Percentiles rank a stretch among this genome's conserved stretches.
phyloP scores from a whole-genome alignment of 805 yeast species.

The Priceomyces medius region DNA sequence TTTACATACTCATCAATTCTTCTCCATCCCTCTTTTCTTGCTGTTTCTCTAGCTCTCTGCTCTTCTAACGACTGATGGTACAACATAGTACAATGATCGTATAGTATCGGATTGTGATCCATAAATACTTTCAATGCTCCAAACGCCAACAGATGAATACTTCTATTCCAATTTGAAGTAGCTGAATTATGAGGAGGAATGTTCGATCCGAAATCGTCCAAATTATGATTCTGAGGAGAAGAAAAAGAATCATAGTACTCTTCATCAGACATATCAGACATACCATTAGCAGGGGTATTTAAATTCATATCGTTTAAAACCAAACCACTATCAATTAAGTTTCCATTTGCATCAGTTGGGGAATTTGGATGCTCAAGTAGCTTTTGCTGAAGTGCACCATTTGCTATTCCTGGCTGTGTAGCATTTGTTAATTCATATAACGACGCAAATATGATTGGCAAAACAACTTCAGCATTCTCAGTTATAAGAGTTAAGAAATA shows the following conservation, averaged over 20 bases:
- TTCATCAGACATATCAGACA: constrained; percentile 41
- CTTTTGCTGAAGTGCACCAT: constrained; percentile 40
- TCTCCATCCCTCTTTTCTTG: constrained; percentile 70
- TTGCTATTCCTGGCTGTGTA: constrained; percentile 44
- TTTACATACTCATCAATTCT: constrained; percentile 61
- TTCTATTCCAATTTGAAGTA: constrained; percentile 84
- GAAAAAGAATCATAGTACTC: constrained; percentile 44
- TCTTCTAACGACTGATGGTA: constrained; percentile 79
- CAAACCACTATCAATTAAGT: constrained; percentile 38
- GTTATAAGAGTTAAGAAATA: constrained; percentile 86
- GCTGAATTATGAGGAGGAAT: constrained; percentile 46
- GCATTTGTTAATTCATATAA: constrained; percentile 75
- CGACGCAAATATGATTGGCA: constrained; percentile 89
- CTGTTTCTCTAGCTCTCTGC: constrained; percentile 60
- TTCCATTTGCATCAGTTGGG: constrained; percentile 43
- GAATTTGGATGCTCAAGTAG: constrained; percentile 36
- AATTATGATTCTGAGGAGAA: constrained; percentile 27
- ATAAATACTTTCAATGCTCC: constrained; percentile 87
- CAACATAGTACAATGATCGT: constrained; percentile 87
- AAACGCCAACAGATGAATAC: constrained; percentile 86
- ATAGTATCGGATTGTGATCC: constrained; percentile 87
- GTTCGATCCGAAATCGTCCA: constrained; percentile 33
- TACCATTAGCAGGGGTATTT: constrained; percentile 10
- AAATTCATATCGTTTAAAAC: constrained; percentile 26
- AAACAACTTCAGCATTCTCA: constrained; percentile 86